Conservation (phyloP, 768 basidiomycete genomes). For the Austroboletus festivus region DNA sequence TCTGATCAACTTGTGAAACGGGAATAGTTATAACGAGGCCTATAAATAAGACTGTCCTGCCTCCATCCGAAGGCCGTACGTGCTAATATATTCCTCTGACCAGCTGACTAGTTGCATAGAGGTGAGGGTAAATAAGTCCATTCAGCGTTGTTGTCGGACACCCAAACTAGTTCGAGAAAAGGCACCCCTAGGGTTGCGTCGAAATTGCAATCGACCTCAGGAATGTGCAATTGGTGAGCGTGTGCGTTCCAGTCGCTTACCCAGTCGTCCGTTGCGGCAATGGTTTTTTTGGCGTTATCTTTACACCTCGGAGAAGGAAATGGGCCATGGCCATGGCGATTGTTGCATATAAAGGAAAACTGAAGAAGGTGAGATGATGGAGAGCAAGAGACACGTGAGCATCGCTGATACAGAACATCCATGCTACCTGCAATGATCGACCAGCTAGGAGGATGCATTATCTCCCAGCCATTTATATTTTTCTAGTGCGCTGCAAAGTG, state of each 20-base stretch:
- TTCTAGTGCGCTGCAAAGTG: no score
- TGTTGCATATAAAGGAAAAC: not conserved
- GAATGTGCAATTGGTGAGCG: no score
- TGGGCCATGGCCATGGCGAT: not conserved
- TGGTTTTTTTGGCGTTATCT: not conserved
- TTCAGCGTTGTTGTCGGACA: conserved; percentile 9
- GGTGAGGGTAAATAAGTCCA: conserved; percentile 15
- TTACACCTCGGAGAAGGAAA: not conserved
- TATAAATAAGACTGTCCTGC: no score
- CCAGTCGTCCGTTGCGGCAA: not conserved
- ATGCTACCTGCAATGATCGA: no score
- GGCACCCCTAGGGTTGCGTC: not conserved
- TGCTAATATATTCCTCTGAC: not conserved
- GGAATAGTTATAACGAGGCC: no score
- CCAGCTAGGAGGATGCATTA: no score
- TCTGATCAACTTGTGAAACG: not conserved
- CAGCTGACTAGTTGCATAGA: not conserved
- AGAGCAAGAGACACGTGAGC: not conserved
- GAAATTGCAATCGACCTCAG: conserved; percentile 2
- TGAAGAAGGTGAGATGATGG: not conserved
- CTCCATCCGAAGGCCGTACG: not conserved
- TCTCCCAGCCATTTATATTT: no score
- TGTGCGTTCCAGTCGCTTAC: not conserved
- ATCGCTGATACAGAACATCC: no score
- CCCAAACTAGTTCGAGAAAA: conserved; percentile 14